phyloP scores from a whole-genome alignment of 306 rosid species.

The Abrus pulchellus region DNA sequence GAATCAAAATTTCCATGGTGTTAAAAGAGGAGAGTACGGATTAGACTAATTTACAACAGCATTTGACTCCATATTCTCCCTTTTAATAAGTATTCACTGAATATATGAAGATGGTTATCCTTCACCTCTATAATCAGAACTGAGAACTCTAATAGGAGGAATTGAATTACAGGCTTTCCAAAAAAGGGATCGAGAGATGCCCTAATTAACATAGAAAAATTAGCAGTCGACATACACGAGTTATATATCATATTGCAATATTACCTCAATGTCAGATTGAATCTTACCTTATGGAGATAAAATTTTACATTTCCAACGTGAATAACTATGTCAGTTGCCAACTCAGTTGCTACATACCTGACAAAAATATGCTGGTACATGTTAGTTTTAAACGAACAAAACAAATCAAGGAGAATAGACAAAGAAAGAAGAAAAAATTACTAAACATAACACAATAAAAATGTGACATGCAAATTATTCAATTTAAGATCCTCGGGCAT shows the following conservation, averaged over 20 bases:
- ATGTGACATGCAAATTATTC: neutral
- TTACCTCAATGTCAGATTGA: slow-evolving; percentile 43
- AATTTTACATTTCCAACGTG: slow-evolving; percentile 80
- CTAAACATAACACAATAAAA: slow-evolving; percentile 21
- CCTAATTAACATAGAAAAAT: slow-evolving; percentile 10
- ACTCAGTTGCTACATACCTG: slow-evolving; percentile 83
- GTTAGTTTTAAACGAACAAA: slow-evolving; percentile 41
- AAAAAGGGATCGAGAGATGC: slow-evolving; percentile 5
- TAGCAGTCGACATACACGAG: neutral
- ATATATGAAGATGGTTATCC: slow-evolving; percentile 11
- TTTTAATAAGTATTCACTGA: neutral
- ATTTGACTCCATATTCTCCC: slow-evolving; percentile 8
- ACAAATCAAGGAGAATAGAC: slow-evolving; percentile 5
- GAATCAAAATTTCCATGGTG: neutral
- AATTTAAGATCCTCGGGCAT: slow-evolving; percentile 18
- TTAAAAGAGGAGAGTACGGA: neutral
- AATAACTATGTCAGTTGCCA: slow-evolving; percentile 76
- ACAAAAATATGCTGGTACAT: slow-evolving; percentile 39
- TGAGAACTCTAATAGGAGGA: neutral
- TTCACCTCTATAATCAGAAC: neutral
- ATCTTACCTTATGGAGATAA: slow-evolving; percentile 90
- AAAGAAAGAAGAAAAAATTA: slow-evolving; percentile 3
- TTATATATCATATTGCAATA: slow-evolving; percentile 17
- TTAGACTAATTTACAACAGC: neutral
- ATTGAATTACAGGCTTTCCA: neutral